These are phyloP conservation scores for Ophiosphaerella korrae DNA, from an alignment of 2,329 filamentous ascomycete genomes.

Conservation along the genomic window DNA sequence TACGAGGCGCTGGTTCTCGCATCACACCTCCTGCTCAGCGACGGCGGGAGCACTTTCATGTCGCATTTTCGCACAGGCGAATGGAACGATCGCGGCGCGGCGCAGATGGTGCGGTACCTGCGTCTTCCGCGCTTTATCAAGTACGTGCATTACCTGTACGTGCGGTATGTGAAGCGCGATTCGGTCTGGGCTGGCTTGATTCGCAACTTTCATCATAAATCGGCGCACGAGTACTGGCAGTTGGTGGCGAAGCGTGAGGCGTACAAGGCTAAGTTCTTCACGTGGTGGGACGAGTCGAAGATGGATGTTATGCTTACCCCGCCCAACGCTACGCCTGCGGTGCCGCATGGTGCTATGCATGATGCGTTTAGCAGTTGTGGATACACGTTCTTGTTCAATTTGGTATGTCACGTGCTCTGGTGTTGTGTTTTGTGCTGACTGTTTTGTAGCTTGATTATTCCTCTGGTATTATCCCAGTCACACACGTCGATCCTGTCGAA, in stretches of 20 bases:
- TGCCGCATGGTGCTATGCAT: conserved; percentile 85
- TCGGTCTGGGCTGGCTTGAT: conserved; percentile 78
- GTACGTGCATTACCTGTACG: conserved; percentile 86
- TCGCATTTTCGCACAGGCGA: conserved; percentile 78
- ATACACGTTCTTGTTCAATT: conserved; percentile 92
- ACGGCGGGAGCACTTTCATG: conserved; percentile 80
- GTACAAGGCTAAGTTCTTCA: conserved; percentile 78
- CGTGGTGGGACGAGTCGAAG: conserved; percentile 74
- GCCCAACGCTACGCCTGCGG: conserved; percentile 88
- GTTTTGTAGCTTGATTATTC: conserved; percentile 76
- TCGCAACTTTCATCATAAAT: conserved; percentile 73
- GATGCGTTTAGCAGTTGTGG: conserved; percentile 85
- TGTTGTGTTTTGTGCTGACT: conserved; percentile 7
- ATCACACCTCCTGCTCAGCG: conserved; percentile 79
- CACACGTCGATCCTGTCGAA: conserved; percentile 73
- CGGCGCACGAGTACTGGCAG: conserved; percentile 79
- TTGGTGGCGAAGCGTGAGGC: conserved; percentile 77
- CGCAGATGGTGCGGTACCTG: conserved; percentile 76
- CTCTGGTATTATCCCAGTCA: conserved; percentile 80
- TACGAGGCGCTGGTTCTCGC: conserved; percentile 78
- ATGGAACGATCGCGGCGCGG: conserved; percentile 77
- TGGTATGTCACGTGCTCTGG: conserved; percentile 59
- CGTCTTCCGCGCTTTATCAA: conserved; percentile 73
- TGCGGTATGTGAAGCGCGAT: conserved; percentile 81
- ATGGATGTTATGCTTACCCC: conserved; percentile 81